Base-by-base conservation (phyloP, 2,329 filamentous ascomycete genomes). In the Zymoseptoria crescenta region DNA sequence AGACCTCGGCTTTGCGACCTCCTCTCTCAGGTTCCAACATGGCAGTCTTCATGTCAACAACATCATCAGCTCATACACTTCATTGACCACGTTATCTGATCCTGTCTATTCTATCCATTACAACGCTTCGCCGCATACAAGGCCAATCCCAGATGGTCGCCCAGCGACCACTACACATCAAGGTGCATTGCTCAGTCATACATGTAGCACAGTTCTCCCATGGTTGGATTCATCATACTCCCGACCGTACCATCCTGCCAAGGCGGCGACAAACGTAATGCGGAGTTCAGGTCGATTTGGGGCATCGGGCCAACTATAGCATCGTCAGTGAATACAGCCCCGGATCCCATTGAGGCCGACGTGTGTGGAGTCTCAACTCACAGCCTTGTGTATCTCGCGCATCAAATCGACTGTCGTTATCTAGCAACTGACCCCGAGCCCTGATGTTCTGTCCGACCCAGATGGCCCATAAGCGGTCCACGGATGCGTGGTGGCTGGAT, bases 341-440 rank as follows among this genome's bases (percentile, higher is more conserved):
- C 4, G 19, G 19, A 50, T 27, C 3, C 13, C 49, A 5, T 20
- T n/a, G 20, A 8, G 7, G 3, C 49, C 49, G 16, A 19, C 24
- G 28, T 16, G 48, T 49, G 6, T 78, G 69, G 6, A 4, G 2
- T 24, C 24, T 24, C 24, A 68, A 67, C 48, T 66, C 61, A 24
- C 72, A 62, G 55, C 80, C 73, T 52, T 73, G 64, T 58, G 75
- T 76, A 65, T 81, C 77, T 79, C 79, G 81, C 24, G 9, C 19
- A 10, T 27, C 24, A 8, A 52, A 52, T 2, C 16, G 1, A 3
- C 2, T 30, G 16, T n/a, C 8, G 16, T 24, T 8, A 8, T 52
- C 50, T 21, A 52, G 27, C n/a, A 21, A 20, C 4, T n/a, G 3
- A 8, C 7, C 28, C 21, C 50, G 13, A 8, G 8, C 8, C 10